A percentile compares a stretch with the other conserved stretches of the same genome.
These are phyloP conservation scores for Scalesia atractyloides DNA, from an alignment of 129 eudicot genomes.

Conservation along the genomic window DNA sequence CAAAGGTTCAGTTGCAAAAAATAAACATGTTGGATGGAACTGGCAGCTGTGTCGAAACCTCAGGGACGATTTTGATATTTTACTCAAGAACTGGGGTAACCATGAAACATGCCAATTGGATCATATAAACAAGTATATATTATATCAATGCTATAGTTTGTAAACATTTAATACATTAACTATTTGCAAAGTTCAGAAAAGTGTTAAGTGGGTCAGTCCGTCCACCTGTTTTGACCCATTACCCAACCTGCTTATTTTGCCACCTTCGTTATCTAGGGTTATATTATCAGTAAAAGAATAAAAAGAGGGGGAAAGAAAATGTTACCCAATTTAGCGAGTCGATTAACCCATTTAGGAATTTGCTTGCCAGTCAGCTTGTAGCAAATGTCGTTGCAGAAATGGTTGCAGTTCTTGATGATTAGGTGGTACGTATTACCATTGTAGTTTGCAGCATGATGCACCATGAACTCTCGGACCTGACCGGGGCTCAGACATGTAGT, in stretches of 20 bases:
- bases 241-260: not conserved
- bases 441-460: conserved; percentile 60
- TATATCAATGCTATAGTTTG: too few relatives aligned
- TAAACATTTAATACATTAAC: too few relatives aligned
- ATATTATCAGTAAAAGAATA: not conserved
- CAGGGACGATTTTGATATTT: too few relatives aligned
- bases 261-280: not conserved
- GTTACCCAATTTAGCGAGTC: conserved; percentile 72
- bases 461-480: conserved; percentile 68
- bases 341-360: conserved; percentile 79
- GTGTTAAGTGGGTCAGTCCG: too few relatives aligned
- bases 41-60: too few relatives aligned
- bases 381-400: conserved; percentile 72
- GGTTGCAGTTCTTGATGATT: conserved; percentile 75
- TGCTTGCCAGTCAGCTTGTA: conserved; percentile 67
- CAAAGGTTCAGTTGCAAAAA: too few relatives aligned
- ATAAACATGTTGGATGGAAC: too few relatives aligned
- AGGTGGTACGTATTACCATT: conserved; percentile 70
- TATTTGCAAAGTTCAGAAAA: too few relatives aligned
- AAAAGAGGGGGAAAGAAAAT: not conserved
- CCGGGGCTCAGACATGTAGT: conserved; percentile 51
- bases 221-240: too few relatives aligned
- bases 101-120: too few relatives aligned
- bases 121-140: too few relatives aligned
- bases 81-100: too few relatives aligned